Evolutionary conservation across 257 asterid genomes (phyloP), one percentile per base, ranked within the genome.

Genomic region (Eucommia ulmoides): DNA sequence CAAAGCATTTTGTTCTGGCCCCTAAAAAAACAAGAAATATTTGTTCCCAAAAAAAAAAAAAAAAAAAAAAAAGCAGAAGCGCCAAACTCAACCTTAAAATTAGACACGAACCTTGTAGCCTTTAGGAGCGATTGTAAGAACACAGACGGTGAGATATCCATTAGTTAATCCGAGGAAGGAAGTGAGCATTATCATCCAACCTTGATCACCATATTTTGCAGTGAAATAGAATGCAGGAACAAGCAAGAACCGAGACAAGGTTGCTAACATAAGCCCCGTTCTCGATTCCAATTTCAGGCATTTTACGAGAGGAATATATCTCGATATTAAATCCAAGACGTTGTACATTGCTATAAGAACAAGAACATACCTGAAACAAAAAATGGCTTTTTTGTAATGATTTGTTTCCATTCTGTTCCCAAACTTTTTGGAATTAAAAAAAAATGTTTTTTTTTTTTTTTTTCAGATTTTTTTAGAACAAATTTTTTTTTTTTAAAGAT

Each of bases 1-100:
- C 60, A 84, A 52, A 16, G 97, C 97, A 54, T 88, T 84, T 64
- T 82, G 93, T 79, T 88, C 94, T 7, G 97, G 96, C n/a, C 96
- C 96, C 97, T 88, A 49, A 60, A 35, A 50, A 58, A 10, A 15
- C 23, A 41, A 59, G 41, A 9, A 22, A 4, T 16, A 7, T 9
- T 62, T 21, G 49, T 16, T 38, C 0, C 18, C 46, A 45, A 22
- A 16, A 17, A 41, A 51, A 20, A 12, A 12, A 41, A 20, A 33
- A 29, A n/a, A n/a, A n/a, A n/a, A n/a, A n/a, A n/a, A n/a, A n/a
- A n/a, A n/a, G n/a, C n/a, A n/a, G n/a, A n/a, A n/a, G n/a, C n/a
- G n/a, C n/a, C n/a, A n/a, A n/a, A n/a, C n/a, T n/a, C n/a, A n/a
- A n/a, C n/a, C n/a, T n/a, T 20, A 8, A 2, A 23, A 0, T 19